Base-by-base conservation (phyloP, 2,329 filamentous ascomycete genomes). In the Trichoderma oligosporum region DNA sequence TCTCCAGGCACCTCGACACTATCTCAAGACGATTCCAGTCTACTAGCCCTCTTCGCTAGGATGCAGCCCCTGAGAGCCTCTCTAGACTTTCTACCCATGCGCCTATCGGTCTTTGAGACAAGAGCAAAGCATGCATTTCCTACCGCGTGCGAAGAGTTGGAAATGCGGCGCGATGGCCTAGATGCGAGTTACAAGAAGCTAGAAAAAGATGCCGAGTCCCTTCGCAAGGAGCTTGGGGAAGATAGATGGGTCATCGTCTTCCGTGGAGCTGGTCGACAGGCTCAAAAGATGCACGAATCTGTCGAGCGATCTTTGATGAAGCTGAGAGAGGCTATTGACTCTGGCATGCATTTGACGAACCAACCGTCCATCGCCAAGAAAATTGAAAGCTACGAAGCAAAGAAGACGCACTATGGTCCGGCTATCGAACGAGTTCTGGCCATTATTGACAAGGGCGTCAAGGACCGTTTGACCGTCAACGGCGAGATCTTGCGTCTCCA, bases 241-340 rank as follows among this genome's bases (percentile, higher is more conserved):
- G 94, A 99, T 68, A 86, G 91, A 57, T 99, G 94, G 94, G 86
- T 99, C 41, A 81, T 95, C 53, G 92, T 97, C 33, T 99, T 99
- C 76, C 85, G 93, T 57, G 93, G 94, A 62, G 94, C 94, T 14
- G 92, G 91, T 12, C 82, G 88, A 57, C 91, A 97, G 72, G 93
- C 94, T 4, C 85, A 94, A 64, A 96, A 96, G 76, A 96, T 99
- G 91, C 93, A 91, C 68, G 91, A 96, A 64, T 97, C 92, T 3
- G 90, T 97, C 20, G 89, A 95, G 68, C 83, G 93, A 62, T 96
- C 91, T 68, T 84, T 95, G 58, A 74, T 78, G 45, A 96, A 96
- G 73, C 79, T 99, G 33, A 85, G 83, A 61, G 91, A 96, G 67
- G 86, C 85, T 4, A 78, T 96, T 14, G 89, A 96, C 58, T 79